phyloP scores from a whole-genome alignment of 2,329 filamentous ascomycete genomes.

The Pestalotiopsis sp. region DNA sequence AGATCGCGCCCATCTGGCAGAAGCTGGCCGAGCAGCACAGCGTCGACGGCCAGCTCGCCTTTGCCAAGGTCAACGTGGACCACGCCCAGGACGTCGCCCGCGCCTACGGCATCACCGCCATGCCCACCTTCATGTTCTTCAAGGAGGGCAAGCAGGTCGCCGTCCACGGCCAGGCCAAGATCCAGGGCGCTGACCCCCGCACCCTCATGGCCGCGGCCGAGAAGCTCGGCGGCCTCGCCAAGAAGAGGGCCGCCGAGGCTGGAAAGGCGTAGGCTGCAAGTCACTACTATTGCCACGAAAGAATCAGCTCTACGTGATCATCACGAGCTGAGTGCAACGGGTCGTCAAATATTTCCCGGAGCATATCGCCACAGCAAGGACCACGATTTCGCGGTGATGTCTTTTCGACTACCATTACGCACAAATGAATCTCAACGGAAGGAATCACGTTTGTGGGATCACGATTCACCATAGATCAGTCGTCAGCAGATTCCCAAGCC shows the following conservation, averaged over 20 bases:
- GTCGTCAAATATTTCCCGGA: too few relatives aligned
- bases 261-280: not conserved
- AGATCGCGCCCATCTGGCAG: conserved; percentile 57
- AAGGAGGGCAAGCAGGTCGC: conserved; percentile 44
- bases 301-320: too few relatives aligned
- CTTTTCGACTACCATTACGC: too few relatives aligned
- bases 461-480: too few relatives aligned
- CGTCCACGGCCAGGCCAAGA: conserved; percentile 15
- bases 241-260: conserved; percentile 13
- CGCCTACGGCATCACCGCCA: conserved; percentile 54
- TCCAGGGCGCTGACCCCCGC: conserved; percentile 14
- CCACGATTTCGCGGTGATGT: too few relatives aligned
- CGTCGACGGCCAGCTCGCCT: conserved; percentile 47
- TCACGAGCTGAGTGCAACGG: too few relatives aligned
- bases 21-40: conserved; percentile 46
- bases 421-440: too few relatives aligned
- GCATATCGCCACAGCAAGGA: too few relatives aligned
- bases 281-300: too few relatives aligned
- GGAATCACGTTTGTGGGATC: too few relatives aligned
- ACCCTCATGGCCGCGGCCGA: conserved; percentile 11
- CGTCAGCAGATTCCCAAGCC: too few relatives aligned
- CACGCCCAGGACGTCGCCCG: conserved; percentile 50
- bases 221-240: conserved; percentile 15
- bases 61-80: conserved; percentile 65
- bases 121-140: conserved; percentile 66